Evolutionary conservation across 2,329 filamentous ascomycete genomes (phyloP).

Genomic region (Fusarium albidum): DNA sequence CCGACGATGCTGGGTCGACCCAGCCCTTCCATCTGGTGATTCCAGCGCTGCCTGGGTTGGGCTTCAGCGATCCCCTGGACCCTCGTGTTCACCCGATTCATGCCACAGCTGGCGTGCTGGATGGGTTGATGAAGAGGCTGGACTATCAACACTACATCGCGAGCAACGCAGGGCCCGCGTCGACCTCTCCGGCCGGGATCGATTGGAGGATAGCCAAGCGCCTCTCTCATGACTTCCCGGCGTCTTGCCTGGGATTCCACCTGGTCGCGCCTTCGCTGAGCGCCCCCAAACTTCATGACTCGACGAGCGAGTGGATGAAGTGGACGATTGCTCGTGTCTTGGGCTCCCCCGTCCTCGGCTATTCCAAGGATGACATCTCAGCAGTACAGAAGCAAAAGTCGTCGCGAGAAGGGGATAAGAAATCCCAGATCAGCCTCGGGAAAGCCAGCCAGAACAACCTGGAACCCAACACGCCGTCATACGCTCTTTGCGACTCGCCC

Average conservation of each 20-base stretch:
- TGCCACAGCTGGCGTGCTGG: constrained; percentile 63
- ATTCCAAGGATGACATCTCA: constrained; percentile 59
- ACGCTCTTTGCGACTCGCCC: constrained; percentile 69
- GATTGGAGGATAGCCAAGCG: constrained; percentile 60
- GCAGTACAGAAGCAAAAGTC: constrained; percentile 45
- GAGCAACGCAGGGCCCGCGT: constrained; percentile 60
- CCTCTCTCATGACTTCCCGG: constrained; percentile 56
- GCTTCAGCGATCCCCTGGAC: constrained; percentile 70
- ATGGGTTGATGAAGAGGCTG: constrained; percentile 67
- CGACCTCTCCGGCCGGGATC: constrained; percentile 55
- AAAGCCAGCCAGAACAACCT: constrained; percentile 43
- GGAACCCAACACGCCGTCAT: constrained; percentile 64
- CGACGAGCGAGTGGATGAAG: constrained; percentile 60
- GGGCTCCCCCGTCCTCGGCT: constrained; percentile 61
- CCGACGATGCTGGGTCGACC: constrained; percentile 51
- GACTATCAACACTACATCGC: constrained; percentile 67
- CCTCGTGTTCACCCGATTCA: constrained; percentile 58
- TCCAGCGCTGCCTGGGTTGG: constrained; percentile 71
- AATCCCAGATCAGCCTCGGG: constrained; percentile 35
- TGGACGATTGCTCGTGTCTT: constrained; percentile 63
- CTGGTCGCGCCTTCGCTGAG: constrained; percentile 65
- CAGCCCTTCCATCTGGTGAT: constrained; percentile 73
- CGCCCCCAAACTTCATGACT: constrained; percentile 54
- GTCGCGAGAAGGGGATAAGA: constrained; percentile 15
- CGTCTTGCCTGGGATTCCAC: constrained; percentile 67